These are phyloP conservation scores for Physcomitrium patens DNA, from an alignment of 225 moss, liverwort and hornwort genomes.

Conservation along the genomic window DNA sequence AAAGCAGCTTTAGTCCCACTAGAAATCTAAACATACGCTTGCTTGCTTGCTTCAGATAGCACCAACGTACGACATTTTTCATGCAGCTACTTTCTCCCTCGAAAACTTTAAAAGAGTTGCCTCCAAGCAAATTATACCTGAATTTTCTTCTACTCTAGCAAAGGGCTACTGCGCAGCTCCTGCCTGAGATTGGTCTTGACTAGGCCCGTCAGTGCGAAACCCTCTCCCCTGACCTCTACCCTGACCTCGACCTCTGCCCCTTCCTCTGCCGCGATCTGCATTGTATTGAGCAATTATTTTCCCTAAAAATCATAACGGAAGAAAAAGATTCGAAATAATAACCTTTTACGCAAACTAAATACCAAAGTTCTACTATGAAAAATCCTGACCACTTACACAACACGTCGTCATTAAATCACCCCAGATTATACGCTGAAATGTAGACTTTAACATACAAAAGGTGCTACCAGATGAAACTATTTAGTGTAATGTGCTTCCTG, in stretches of 20 bases:
- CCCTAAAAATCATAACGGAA: background rate
- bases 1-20: conserved; percentile 57
- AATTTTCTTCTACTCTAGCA: conserved; percentile 23
- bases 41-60: conserved; percentile 48
- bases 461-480: too few relatives aligned
- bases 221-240: conserved; percentile 96
- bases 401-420: too few relatives aligned
- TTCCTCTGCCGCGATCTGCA: conserved; percentile 69
- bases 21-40: conserved; percentile 53
- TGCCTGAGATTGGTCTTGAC: conserved; percentile 52
- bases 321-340: background rate
- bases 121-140: conserved; percentile 59
- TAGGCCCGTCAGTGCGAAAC: conserved; percentile 75
- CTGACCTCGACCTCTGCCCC: conserved; percentile 93
- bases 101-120: conserved; percentile 51
- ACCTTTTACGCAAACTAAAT: background rate
- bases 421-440: too few relatives aligned
- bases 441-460: too few relatives aligned
- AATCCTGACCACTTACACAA: too few relatives aligned
- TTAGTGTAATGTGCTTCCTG: background rate
- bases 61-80: conserved; percentile 32
- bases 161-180: conserved; percentile 31
- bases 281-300: background rate
- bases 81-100: conserved; percentile 56
- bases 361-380: too few relatives aligned